phyloP scores from a whole-genome alignment of 1,284 basidiomycete species.

The Cystobasidiaceae sp. region DNA sequence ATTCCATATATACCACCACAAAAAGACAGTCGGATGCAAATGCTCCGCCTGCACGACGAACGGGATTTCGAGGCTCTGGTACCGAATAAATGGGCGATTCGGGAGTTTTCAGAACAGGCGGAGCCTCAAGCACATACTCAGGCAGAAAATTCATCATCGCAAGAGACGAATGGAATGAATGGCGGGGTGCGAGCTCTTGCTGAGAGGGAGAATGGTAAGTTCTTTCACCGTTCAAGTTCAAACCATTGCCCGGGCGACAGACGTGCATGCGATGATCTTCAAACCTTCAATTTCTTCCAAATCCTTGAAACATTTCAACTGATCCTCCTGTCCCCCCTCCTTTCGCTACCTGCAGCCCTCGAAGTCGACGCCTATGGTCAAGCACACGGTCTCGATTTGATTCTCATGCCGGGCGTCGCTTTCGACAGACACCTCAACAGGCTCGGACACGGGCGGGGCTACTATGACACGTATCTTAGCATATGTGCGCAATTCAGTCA shows the following conservation, averaged over 20 bases:
- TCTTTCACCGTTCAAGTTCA: neutral
- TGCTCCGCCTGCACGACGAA: conserved; percentile 44
- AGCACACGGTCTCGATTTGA: conserved; percentile 47
- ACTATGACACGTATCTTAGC: conserved; percentile 48
- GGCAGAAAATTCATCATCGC: no score
- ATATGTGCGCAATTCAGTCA: conserved; percentile 34
- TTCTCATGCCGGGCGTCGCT: conserved; percentile 47
- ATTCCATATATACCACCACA: conserved; percentile 47
- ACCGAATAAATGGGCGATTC: conserved; percentile 48
- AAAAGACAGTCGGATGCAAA: conserved; percentile 45
- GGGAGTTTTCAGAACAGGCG: conserved; percentile 42
- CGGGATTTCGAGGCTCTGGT: conserved; percentile 43
- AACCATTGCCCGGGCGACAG: no score
- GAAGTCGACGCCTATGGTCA: conserved; percentile 39
- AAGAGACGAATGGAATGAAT: no score
- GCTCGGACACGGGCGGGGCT: conserved; percentile 49
- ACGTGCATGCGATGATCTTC: no score
- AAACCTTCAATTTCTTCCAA: no score
- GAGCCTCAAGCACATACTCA: conserved; percentile 11
- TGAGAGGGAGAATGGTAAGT: conserved; percentile 11
- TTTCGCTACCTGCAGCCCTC: conserved; percentile 38
- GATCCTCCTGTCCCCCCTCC: neutral
- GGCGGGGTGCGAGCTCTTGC: no score
- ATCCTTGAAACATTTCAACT: no score
- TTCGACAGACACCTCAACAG: conserved; percentile 46